These are phyloP conservation scores for Noccaea caerulescens DNA, from an alignment of 345 rosid genomes.

Conservation along the genomic window DNA sequence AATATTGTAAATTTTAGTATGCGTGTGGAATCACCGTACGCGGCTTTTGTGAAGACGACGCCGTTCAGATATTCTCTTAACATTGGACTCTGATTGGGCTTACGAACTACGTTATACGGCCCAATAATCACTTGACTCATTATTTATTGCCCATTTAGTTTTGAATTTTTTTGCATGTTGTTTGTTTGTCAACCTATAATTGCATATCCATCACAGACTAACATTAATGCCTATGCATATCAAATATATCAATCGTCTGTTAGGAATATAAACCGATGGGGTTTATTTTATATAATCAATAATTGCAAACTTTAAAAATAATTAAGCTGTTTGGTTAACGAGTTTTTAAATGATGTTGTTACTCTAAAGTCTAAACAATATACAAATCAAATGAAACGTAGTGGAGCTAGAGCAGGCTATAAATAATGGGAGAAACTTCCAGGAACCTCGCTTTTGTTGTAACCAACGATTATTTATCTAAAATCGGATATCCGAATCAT, in stretches of 20 bases:
- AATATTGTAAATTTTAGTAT: slow-evolving; percentile 2
- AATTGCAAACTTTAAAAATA: not conserved
- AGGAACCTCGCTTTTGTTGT: slow-evolving; percentile 27
- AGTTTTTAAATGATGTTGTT: not conserved
- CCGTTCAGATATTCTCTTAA: not conserved
- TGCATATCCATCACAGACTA: not conserved
- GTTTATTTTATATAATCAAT: not conserved
- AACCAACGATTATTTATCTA: not conserved
- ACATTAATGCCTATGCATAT: not conserved
- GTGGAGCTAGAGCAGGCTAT: slow-evolving; percentile 25
- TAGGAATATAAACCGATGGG: not conserved
- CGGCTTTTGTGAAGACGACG: not conserved
- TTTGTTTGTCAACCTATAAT: not conserved
- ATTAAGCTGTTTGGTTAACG: slow-evolving; percentile 1
- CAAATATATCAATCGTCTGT: not conserved
- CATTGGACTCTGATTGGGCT: slow-evolving; percentile 9
- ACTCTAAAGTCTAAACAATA: not conserved
- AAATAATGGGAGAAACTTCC: slow-evolving; percentile 38
- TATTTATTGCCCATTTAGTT: not conserved
- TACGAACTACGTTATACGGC: not conserved
- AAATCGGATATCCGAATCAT: not conserved
- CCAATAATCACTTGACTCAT: slow-evolving; percentile 6
- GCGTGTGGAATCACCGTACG: not conserved
- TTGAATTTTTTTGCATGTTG: not conserved
- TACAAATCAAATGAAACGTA: not conserved